phyloP scores from a whole-genome alignment of 2,329 filamentous ascomycete genomes.

The Phyllosticta citrichinensis region DNA sequence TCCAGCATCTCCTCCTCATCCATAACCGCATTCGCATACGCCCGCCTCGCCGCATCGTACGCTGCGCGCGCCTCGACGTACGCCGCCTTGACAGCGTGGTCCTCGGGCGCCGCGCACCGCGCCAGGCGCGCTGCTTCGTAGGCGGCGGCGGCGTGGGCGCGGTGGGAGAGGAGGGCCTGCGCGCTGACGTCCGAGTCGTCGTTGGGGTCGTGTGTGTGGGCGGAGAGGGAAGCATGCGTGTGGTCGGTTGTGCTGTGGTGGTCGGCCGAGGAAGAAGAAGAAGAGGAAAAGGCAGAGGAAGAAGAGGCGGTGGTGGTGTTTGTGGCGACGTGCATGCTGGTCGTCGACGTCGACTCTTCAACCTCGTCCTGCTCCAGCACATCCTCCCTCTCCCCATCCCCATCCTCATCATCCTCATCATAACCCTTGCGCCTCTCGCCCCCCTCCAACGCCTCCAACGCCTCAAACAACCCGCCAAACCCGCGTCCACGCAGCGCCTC shows the following conservation, averaged over 20 bases:
- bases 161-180: no score
- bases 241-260: no score
- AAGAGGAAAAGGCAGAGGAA: no score
- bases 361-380: not conserved
- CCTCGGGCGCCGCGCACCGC: not conserved
- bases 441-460: not conserved
- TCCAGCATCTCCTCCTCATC: not conserved
- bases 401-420: not conserved
- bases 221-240: not conserved
- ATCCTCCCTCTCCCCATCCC: not conserved
- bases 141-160: not conserved
- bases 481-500: not conserved
- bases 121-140: not conserved
- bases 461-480: not conserved
- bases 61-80: not conserved
- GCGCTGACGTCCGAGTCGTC: no score
- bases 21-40: not conserved
- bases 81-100: not conserved
- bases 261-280: no score
- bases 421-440: not conserved
- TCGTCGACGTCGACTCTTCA: no score
- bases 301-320: no score
- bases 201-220: not conserved
- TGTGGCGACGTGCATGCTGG: no score
- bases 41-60: not conserved